Percentiles rank a stretch among this genome's conserved stretches.
Conservation (phyloP, 768 basidiomycete species). For the Termitomyces heimii region DNA sequence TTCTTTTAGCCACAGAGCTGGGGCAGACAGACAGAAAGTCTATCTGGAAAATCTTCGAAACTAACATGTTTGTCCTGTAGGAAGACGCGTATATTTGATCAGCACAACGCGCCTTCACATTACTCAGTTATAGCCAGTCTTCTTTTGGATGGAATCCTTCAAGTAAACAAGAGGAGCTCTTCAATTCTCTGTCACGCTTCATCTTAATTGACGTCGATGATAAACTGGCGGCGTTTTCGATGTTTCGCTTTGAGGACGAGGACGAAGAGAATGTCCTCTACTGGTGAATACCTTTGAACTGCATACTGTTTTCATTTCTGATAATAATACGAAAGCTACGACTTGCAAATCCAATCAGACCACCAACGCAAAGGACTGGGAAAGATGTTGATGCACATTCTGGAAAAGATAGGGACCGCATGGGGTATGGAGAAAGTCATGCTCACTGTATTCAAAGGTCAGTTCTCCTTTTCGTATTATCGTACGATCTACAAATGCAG, state of each 20-base stretch:
- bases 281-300: slow-evolving; percentile 40
- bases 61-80: slow-evolving; percentile 52
- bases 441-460: slow-evolving; percentile 75
- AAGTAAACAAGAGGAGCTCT: slow-evolving; percentile 54
- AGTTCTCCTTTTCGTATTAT: slow-evolving; percentile 1
- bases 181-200: slow-evolving; percentile 55
- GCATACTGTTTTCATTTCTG: not conserved
- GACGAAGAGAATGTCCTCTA: slow-evolving; percentile 56
- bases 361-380: slow-evolving; percentile 55
- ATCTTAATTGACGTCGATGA: slow-evolving; percentile 32
- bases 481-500: slow-evolving; percentile 6
- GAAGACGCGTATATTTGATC: slow-evolving; percentile 9
- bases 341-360: slow-evolving; percentile 53
- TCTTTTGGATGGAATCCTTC: slow-evolving; percentile 63
- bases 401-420: slow-evolving; percentile 42
- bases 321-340: slow-evolving; percentile 49
- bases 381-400: slow-evolving; percentile 38
- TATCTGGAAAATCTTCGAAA: slow-evolving; percentile 50
- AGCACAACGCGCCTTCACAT: not conserved
- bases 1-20: slow-evolving; percentile 26
- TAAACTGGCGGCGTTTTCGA: slow-evolving; percentile 34
- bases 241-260: slow-evolving; percentile 76
- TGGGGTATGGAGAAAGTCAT: slow-evolving; percentile 65
- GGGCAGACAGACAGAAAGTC: slow-evolving; percentile 26
- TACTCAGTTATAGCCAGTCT: slow-evolving; percentile 43